Evolutionary conservation across 768 basidiomycete species (phyloP), one percentile per base, ranked within the genome.

Genomic region (Lyophyllum decastes): DNA sequence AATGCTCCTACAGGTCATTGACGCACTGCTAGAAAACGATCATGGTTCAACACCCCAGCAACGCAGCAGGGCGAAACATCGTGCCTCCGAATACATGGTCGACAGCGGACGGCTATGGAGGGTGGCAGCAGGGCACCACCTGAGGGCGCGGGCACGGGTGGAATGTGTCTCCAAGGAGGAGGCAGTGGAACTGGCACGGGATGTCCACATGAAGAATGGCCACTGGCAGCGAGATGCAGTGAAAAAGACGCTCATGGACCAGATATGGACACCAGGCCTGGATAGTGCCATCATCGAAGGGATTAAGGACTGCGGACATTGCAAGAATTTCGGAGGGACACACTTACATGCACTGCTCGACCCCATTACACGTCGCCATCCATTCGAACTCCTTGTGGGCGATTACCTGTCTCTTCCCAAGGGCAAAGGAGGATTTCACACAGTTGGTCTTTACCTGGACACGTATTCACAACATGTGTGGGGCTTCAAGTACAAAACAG

Each of bases 361-460:
- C 27, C 77, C 73, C 0, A 73, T 78, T 43, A 74, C 68, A 2
- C 35, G 72, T 0, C 54, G 64, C 0, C 73, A 73, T 49, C 78
- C 76, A 4, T 77, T 76, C 58, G 68, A 77, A 49, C 61, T 78
- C 2, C n/a, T 77, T 14, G 74, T 75, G 0, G 66, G 60, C 65
- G 71, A 60, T n/a, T 56, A 56, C 26, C 27, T 60, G 19, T 56
- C 59, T 16, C 2, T 60, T 58, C 73, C 72, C 0, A 62, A 40
- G 10, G 76, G 73, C 0, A 72, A 65, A 38, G 73, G 73, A 0
- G 69, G 74, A 0, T 72, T 60, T 47, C 62, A 66, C 12, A 55
- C 21, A 4, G 25, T 56, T 0, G 34, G 47, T 0, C 27, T 51
- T 2, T 49, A 49, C 24, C 40, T 77, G 2, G 40, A 41, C n/a